Evolutionary conservation across 2,329 filamentous ascomycete species (phyloP), one percentile per base, ranked within the genome.

Genomic region (Zelopaecilomyces penicillatus): DNA sequence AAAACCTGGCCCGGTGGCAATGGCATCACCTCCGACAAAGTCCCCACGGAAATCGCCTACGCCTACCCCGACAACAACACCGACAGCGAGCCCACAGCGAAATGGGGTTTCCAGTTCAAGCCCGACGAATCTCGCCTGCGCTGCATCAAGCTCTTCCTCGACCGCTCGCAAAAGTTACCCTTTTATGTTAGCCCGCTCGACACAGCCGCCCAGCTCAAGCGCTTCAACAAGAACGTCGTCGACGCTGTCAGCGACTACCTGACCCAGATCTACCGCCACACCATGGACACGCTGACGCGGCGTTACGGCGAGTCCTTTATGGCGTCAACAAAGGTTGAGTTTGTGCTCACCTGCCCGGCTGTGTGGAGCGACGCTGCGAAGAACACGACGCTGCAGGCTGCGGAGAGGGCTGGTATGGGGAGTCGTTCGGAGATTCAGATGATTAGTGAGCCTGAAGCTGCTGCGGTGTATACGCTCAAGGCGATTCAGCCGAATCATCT

Each of bases 291-390:
- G 0, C 69, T 91, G 51, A 84, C 78, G 1, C 71, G 82, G 48
- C 71, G 85, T 39, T 90, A 89, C 57, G 86, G 86, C 54, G 82
- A 85, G 64, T 81, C 80, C 0, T 90, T 91, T 56, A 87, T 90
- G 80, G 75, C 76, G 5, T 79, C 77, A 6, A 89, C 85, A 5
- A 81, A 80, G 54, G 80, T 88, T 34, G 81, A 90, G 50, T 90
- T 87, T 54, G 84, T 91, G 40, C 70, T 93, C 44, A 91, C 86
- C 1, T 87, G 85, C 42, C 87, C 87, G 6, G 87, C 87, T 6
- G 85, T 91, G 6, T 93, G 87, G 87, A 87, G 81, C 27, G 87
- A 93, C 60, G 78, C 83, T 0, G 87, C 86, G n/a, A 91, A 90
- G 67, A 86, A 88, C 61, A 85, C 85, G 5, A 91, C 86, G 2